Evolutionary conservation across 441 rosid genomes (phyloP).

Genomic region (Syzygium malaccense): DNA sequence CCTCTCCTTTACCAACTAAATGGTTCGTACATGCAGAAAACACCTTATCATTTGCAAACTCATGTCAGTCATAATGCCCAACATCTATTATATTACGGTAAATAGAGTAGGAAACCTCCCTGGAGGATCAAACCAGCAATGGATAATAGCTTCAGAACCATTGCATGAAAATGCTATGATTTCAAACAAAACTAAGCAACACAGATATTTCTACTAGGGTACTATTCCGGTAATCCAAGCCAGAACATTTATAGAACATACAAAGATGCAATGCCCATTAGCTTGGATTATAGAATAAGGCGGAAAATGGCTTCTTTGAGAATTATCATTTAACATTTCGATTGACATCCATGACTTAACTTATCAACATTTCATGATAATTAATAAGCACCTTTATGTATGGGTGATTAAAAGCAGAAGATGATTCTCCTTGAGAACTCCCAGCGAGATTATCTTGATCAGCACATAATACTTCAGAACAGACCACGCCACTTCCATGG

Average conservation of each 20-base stretch:
- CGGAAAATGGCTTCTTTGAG: not conserved
- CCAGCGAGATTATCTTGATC: slow-evolving; percentile 9
- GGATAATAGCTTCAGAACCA: not conserved
- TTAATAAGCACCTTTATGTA: slow-evolving; percentile 13
- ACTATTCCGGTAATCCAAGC: not conserved
- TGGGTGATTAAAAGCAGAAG: not conserved
- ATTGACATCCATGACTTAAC: not conserved
- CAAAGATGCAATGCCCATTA: not conserved
- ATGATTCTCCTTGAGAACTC: slow-evolving; percentile 9
- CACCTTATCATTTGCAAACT: not conserved
- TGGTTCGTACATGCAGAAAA: not conserved
- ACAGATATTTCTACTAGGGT: not conserved
- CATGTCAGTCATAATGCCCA: not conserved
- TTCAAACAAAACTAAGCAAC: not conserved
- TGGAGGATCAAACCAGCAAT: not conserved
- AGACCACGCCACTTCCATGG: slow-evolving; percentile 12
- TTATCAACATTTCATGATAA: not conserved
- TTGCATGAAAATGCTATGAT: not conserved
- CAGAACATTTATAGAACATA: not conserved
- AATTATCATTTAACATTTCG: too few species aligned
- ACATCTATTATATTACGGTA: not conserved
- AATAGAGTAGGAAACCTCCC: not conserved
- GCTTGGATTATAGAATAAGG: not conserved
- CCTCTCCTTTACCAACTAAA: not conserved
- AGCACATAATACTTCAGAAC: not conserved